Base-by-base conservation (phyloP, 352 stramenopile genomes). In the Elongisporangium senticosum region DNA sequence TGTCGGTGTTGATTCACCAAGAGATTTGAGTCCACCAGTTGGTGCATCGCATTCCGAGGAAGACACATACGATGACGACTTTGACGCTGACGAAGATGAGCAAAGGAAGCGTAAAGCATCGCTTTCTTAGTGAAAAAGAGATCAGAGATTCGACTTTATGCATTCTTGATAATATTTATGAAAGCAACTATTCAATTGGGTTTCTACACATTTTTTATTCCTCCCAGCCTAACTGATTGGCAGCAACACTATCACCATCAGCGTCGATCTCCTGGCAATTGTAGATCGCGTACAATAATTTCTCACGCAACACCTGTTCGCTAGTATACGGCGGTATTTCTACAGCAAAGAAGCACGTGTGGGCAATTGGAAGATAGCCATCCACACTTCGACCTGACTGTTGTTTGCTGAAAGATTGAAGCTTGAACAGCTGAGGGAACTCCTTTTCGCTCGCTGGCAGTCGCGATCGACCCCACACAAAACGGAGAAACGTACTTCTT, bases 321-420 rank as follows among this genome's bases (percentile, higher is more conserved):
- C 71, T 95, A 43, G 89, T 96, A 70, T 99, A 99, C 43, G 85
- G 64, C 15, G 97, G 97, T 21, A 99, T 64, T 28, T 96, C 94
- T 28, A 99, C 76, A 6, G 90, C 96, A 68, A 99, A 99, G 77
- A 99, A 99, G 68, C 97, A 99, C n/a, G 97, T 99, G 63, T 98
- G 97, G 22, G 96, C 90, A 61, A 98, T 96, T 7, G 96, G 97
- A 43, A 99, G 76, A 63, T 98, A 98, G 15, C 72, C 74, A 58
- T 98, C 87, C 11, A 74, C 62, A 22, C 65, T 69, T 23, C 61
- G 57, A 43, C 67, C 62, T 21, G 52, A 10, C 50, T 69, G 67
- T 56, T 78, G 71, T 33, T 87, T 93, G 58, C 75, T 86, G 62
- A 92, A 96, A 20, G 75, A 94, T 58, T 95, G 91, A 22, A 98